Evolutionary conservation across 2,329 filamentous ascomycete genomes (phyloP), one percentile per base, ranked within the genome.

Genomic region (Lecanicillium sp.): DNA sequence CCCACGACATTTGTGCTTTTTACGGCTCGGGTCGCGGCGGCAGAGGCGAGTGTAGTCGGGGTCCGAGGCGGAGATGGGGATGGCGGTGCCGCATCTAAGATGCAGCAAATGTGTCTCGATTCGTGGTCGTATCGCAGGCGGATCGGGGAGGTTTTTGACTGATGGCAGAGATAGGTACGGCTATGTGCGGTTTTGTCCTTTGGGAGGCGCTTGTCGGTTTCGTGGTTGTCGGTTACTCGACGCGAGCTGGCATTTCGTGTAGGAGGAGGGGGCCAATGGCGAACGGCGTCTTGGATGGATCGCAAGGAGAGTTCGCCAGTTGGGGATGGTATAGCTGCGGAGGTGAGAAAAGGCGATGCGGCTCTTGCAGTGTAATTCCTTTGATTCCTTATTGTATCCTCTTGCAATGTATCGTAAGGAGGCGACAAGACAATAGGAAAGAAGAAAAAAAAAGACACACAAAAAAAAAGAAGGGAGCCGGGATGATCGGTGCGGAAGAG

Each of bases 1-100:
- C 86, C 87, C 87, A 91, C 74, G 83, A 86, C 83, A 84, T 84
- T 73, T 67, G 67, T n/a, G n/a, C n/a, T 60, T 52, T 58, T 60
- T 60, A 63, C 60, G 66, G 19, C 58, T 56, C 52, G 55, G 52
- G 52, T 53, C 55, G 61, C 58, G 60, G 56, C 49, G 53, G 58
- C 32, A 50, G 46, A 46, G 43, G 46, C 35, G 39, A 33, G 44
- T 49, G 38, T 23, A 35, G 21, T 17, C 24, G 27, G 41, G 39
- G 21, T 21, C 5, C 27, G 27, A 24, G 33, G 35, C 29, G 45
- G 37, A 27, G 37, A 36, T 21, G 12, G 38, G 27, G 21, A 20
- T 44, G 47, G 35, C 15, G 47, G 21, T 38, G 33, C 47, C 47
- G 40, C 47, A 49, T 49, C 35, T 44, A 49, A 40, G 15, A 39